Evolutionary conservation across 2,329 filamentous ascomycete genomes (phyloP).

Genomic region (Blastomyces gilchristii): DNA sequence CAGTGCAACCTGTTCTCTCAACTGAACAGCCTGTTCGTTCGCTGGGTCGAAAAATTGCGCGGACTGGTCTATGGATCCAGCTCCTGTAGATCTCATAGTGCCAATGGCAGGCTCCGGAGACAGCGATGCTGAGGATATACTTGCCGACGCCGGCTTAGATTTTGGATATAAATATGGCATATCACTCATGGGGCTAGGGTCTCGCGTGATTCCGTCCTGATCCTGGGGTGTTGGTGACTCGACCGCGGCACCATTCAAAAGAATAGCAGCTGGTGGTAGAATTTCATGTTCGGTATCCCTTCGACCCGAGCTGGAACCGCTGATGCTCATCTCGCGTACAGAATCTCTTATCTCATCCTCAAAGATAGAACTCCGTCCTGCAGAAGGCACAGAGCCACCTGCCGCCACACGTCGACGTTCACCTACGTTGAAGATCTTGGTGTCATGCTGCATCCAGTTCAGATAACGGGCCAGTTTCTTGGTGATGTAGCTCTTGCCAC

Average conservation of each 20-base stretch:
- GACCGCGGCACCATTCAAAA: conserved; percentile 47
- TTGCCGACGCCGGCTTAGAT: neutral
- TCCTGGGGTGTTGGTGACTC: conserved; percentile 14
- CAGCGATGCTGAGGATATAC: neutral
- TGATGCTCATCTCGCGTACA: conserved; percentile 35
- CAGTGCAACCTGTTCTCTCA: conserved; percentile 85
- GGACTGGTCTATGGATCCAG: conserved; percentile 67
- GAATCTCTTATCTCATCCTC: conserved; percentile 36
- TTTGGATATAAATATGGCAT: neutral
- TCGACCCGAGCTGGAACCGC: conserved; percentile 21
- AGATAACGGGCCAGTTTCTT: conserved; percentile 95
- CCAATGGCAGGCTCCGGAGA: conserved; percentile 9
- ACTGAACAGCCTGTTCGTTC: conserved; percentile 68
- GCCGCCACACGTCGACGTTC: conserved; percentile 73
- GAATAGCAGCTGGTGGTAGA: conserved; percentile 43
- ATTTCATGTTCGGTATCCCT: conserved; percentile 26
- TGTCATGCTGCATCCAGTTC: conserved; percentile 95
- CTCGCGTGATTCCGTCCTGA: conserved; percentile 9
- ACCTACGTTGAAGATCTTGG: conserved; percentile 93
- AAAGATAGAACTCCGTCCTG: conserved; percentile 19
- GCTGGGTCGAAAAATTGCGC: conserved; percentile 88
- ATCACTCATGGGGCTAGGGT: conserved; percentile 13
- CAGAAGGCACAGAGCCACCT: conserved; percentile 29
- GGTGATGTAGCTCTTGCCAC: conserved; percentile 97
- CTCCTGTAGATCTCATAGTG: conserved; percentile 15